A percentile compares a stretch with the other conserved stretches of the same genome.
Evolutionary conservation across 495 filamentous ascomycete species (phyloP).

Genomic region (Glutinoglossum americanum): DNA sequence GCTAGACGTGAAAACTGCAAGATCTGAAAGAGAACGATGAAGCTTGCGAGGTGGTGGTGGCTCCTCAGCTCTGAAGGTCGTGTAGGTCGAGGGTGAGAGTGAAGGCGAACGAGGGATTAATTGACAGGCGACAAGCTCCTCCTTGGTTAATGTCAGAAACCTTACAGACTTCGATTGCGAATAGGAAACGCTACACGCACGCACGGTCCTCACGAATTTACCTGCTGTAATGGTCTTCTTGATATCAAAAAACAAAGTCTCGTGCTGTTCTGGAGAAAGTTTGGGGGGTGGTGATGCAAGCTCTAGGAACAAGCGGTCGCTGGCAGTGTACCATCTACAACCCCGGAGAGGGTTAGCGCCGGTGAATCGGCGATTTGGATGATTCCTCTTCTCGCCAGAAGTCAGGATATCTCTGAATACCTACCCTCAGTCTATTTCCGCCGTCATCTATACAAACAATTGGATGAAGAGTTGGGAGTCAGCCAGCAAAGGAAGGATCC

Average conservation of each 20-base stretch:
- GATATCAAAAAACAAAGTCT: neutral
- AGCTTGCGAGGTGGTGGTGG: neutral
- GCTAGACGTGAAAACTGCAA: neutral
- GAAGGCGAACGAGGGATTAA: slow-evolving; percentile 1
- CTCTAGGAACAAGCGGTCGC: too few species aligned
- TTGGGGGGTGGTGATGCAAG: neutral
- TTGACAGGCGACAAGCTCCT: neutral
- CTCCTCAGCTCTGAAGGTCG: neutral
- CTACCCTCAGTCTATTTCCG: too few species aligned
- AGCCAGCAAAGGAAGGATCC: too few species aligned
- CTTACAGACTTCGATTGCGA: neutral
- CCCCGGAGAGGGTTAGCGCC: too few species aligned
- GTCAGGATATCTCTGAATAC: too few species aligned
- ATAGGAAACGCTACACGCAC: neutral
- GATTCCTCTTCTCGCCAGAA: too few species aligned
- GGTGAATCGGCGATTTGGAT: too few species aligned
- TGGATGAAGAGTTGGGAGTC: too few species aligned
- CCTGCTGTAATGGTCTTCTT: neutral
- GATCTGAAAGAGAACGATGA: neutral
- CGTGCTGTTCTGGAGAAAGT: neutral
- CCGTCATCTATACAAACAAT: too few species aligned
- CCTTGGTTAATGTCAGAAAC: neutral
- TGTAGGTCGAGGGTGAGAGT: neutral
- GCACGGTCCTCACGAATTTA: neutral
- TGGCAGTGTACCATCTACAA: too few species aligned